Evolutionary conservation across 345 rosid species (phyloP).

Genomic region (Eucalyptus cloeziana): DNA sequence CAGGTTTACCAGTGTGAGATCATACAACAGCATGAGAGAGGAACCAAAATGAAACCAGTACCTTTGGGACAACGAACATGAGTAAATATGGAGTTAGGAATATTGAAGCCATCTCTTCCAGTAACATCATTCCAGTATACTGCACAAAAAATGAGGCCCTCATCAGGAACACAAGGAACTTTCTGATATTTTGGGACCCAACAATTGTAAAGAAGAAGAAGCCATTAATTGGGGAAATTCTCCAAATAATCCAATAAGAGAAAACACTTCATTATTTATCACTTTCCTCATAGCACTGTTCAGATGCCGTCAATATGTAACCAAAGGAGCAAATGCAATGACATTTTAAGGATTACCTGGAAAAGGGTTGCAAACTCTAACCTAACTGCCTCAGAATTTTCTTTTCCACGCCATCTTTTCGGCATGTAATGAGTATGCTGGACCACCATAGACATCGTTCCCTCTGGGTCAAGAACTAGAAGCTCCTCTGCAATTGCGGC

Average conservation of each 20-base stretch:
- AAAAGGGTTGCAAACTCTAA: constrained; percentile 82
- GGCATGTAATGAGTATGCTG: constrained; percentile 97
- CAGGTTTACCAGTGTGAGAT: not conserved
- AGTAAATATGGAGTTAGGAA: constrained; percentile 92
- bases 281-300: not conserved
- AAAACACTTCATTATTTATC: not conserved
- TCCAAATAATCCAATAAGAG: not conserved
- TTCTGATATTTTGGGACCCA: not conserved
- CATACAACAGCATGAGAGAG: not conserved
- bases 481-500: constrained; percentile 85
- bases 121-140: constrained; percentile 95
- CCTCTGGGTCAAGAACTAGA: constrained; percentile 86
- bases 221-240: not conserved
- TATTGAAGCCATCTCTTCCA: constrained; percentile 97
- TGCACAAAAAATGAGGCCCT: constrained; percentile 15
- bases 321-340: not conserved
- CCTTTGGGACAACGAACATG: constrained; percentile 85
- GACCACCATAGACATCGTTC: constrained; percentile 79
- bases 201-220: not conserved
- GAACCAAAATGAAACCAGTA: constrained; percentile 1
- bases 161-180: not conserved
- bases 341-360: constrained; percentile 44
- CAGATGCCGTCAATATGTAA: not conserved
- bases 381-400: constrained; percentile 67
- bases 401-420: constrained; percentile 93